phyloP scores from a whole-genome alignment of 306 rosid genomes.

The Benincasa hispida region DNA sequence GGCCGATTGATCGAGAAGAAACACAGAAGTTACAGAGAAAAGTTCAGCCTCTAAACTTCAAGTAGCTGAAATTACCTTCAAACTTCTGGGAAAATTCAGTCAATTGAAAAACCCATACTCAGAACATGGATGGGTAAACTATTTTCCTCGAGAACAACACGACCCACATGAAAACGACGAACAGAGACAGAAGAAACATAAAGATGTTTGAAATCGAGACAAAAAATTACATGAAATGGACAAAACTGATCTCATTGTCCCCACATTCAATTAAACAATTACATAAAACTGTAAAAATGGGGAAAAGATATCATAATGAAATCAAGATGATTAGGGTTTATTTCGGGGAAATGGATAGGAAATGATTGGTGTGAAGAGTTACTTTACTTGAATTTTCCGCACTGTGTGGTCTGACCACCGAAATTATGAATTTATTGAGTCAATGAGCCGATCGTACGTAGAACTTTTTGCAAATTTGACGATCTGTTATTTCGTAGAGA shows the following conservation, averaged over 20 bases:
- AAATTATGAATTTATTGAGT: not conserved
- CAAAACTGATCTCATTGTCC: not conserved
- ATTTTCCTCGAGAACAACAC: not conserved
- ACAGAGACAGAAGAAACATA: not conserved
- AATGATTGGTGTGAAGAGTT: not conserved
- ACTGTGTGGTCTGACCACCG: not conserved
- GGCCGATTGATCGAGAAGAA: not conserved
- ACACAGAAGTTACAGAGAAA: not conserved
- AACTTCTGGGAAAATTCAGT: constrained; percentile 1
- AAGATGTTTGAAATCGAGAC: not conserved
- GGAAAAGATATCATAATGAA: not conserved
- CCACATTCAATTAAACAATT: not conserved
- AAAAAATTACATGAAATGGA: not conserved
- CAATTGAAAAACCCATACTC: not conserved
- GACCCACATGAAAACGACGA: not conserved
- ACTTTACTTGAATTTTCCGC: not conserved
- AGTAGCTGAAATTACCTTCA: not conserved
- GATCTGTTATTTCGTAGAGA: not conserved
- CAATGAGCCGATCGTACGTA: not conserved
- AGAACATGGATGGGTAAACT: not conserved
- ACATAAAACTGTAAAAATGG: not conserved
- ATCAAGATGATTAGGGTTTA: not conserved
- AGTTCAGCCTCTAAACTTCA: not conserved
- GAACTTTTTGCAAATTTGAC: not conserved
- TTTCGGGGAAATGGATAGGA: not conserved